Evolutionary conservation across 495 filamentous ascomycete genomes (phyloP), one percentile per base, ranked within the genome.

Genomic region (Tirmania nivea): DNA sequence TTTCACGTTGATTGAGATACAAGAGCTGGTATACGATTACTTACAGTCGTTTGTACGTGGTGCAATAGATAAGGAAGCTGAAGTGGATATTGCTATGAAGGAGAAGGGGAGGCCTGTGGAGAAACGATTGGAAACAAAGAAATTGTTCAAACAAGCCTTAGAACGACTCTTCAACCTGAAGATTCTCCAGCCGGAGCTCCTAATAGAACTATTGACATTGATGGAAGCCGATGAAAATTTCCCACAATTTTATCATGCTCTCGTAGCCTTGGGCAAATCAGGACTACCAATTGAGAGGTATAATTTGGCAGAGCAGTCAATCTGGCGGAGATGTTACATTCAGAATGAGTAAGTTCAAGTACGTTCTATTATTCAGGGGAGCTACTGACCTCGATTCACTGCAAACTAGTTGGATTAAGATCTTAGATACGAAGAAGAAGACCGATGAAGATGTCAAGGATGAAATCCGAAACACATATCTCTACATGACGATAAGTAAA

Each of bases 151-250:
- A 37, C 72, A 77, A 42, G 73, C 73, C 42, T 68, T 96, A 57
- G 69, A 68, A n/a, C 69, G 70, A 17, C 68, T 94, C 25, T 65
- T 94, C 25, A 68, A 74, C 49, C 76, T 83, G 57, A 74, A 81
- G 54, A 77, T 77, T 10, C 69, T 95, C 52, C 72, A 77, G 37
- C 68, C 76, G 2, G 73, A 80, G 17, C 71, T 76, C 42, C 69
- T 96, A 14, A 76, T 92, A 36, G 87, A 97, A 67, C 61, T 89
- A 9, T 74, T 97, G 42, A 94, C 86, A 0, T 68, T 95, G 31
- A 77, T 84, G 25, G 70, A 76, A 67, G 52, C 70, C 49, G 60
- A 65, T 10, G 67, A 73, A 6, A 63, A 58, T 52, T 66, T 65
- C 31, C 55, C 73, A 50, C 59, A 81, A 57, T 93, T 87, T 62